Base-by-base conservation (phyloP, 768 basidiomycete genomes). In the Termitomyces sp. region DNA sequence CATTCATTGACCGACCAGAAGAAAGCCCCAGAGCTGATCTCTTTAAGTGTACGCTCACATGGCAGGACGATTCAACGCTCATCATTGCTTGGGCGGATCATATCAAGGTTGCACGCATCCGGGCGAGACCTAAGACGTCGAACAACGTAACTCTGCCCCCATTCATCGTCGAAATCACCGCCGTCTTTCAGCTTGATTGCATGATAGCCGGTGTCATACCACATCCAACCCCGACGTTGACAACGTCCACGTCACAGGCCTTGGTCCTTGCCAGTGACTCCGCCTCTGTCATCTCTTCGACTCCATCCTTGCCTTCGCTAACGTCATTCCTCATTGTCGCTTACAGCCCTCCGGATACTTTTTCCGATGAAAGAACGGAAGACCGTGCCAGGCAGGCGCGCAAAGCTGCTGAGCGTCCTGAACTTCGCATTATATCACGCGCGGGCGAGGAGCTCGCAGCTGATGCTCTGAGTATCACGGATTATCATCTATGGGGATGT, bases 71-170 rank as follows among this genome's bases (percentile, higher is more conserved):
- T 65, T 82, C 84, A 1, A 94, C 93, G 0, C 80, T 99, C 2
- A 80, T 99, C 40, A 88, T 98, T 49, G 90, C 85, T 1, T 98
- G 95, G 97, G 94, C 94, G 10, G 90, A 95, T 71, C 79, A 86
- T 53, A 90, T 98, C 77, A 96, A 93, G 68, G 87, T 98, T 26
- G 93, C 89, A 6, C 83, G 90, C 13, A 80, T 96, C 55, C 84
- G 88, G 18, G 77, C 84, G 2, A 79, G 88, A 40, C 78, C 82
- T 51, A 77, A 80, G 16, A 71, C 75, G 0, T 70, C 74, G 18
- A 67, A 71, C 30, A 72, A 77, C n/a, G 69, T 79, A 5, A 66
- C 77, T 3, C 68, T 78, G 9, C 79, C 86, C 0, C 84, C 86
- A 9, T 79, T 87, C 57, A 70, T 84, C 40, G 92, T 92, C 53